Conservation (phyloP, 148 eudicot genomes). For the Cornus florida region DNA sequence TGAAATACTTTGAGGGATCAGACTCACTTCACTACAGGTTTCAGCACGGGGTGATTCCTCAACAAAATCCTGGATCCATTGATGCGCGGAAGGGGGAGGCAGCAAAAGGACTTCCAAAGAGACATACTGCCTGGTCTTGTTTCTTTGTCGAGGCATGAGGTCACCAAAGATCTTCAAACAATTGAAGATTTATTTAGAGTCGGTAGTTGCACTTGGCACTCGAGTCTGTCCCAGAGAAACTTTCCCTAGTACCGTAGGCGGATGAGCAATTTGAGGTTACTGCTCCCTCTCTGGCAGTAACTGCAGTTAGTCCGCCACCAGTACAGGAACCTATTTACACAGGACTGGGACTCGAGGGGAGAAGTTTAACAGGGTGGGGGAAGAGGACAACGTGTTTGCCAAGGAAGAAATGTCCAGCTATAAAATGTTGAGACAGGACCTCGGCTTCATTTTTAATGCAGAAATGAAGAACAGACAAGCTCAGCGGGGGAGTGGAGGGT, state of each 20-base stretch:
- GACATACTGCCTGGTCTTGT: slow-evolving; percentile 45
- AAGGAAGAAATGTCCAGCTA: slow-evolving; percentile 27
- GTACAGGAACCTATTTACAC: slow-evolving; percentile 10
- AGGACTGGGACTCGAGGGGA: slow-evolving; percentile 21
- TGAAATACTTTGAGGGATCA: slow-evolving; percentile 1
- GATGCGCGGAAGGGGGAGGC: slow-evolving; percentile 34
- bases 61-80: slow-evolving; percentile 2
- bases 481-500: neutral
- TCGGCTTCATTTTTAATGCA: neutral
- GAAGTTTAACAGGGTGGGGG: slow-evolving; percentile 41
- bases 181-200: slow-evolving; percentile 35
- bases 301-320: slow-evolving; percentile 3
- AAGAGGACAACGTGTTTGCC: slow-evolving; percentile 44
- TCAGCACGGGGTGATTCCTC: slow-evolving; percentile 1
- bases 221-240: slow-evolving; percentile 23
- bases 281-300: neutral
- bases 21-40: neutral
- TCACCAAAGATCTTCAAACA: slow-evolving; percentile 40
- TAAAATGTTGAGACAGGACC: slow-evolving; percentile 13
- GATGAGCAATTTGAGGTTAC: slow-evolving; percentile 18
- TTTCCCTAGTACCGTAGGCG: slow-evolving; percentile 21
- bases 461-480: neutral
- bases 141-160: slow-evolving; percentile 36
- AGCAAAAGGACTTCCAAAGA: slow-evolving; percentile 41
- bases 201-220: slow-evolving; percentile 23